phyloP scores from a whole-genome alignment of 192 early-diverging fungal species.

The Hyaloraphidium curvatum region DNA sequence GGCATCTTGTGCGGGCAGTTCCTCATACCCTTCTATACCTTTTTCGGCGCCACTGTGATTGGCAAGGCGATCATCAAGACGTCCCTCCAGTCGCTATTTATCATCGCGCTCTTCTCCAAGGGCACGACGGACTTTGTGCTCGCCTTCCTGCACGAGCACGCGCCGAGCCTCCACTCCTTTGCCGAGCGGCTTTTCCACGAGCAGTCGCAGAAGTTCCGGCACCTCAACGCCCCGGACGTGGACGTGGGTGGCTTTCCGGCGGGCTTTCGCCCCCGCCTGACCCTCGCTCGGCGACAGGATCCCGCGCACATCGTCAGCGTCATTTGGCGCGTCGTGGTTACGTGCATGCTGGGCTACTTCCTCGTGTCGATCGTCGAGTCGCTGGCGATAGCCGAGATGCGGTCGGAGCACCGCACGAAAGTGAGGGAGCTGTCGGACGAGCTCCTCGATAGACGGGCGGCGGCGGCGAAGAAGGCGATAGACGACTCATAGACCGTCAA shows the following conservation, averaged over 20 bases:
- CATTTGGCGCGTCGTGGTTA: conserved; percentile 62
- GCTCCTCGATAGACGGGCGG: too few relatives aligned
- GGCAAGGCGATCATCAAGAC: conserved; percentile 84
- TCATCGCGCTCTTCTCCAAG: conserved; percentile 67
- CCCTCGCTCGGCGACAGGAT: conserved; percentile 6
- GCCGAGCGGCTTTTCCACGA: conserved; percentile 27
- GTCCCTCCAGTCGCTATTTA: conserved; percentile 59
- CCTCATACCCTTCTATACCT: conserved; percentile 73
- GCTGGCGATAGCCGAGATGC: conserved; percentile 53
- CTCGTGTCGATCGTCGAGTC: conserved; percentile 62
- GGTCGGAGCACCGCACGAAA: conserved; percentile 18
- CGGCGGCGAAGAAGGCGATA: too few relatives aligned
- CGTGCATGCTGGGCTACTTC: conserved; percentile 72
- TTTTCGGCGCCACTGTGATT: conserved; percentile 86
- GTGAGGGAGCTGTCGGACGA: too few relatives aligned
- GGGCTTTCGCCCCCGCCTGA: neutral
- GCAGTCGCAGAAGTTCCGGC: conserved; percentile 18
- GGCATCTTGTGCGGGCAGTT: conserved; percentile 91
- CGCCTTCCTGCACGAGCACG: conserved; percentile 23
- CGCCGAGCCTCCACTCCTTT: conserved; percentile 37
- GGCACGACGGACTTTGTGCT: conserved; percentile 45
- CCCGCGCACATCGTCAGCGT: conserved; percentile 28
- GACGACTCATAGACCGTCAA: too few relatives aligned
- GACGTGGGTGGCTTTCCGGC: conserved; percentile 3
- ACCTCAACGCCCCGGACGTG: conserved; percentile 4